phyloP scores from a whole-genome alignment of 2,329 filamentous ascomycete species.

The Nemania diffusa region DNA sequence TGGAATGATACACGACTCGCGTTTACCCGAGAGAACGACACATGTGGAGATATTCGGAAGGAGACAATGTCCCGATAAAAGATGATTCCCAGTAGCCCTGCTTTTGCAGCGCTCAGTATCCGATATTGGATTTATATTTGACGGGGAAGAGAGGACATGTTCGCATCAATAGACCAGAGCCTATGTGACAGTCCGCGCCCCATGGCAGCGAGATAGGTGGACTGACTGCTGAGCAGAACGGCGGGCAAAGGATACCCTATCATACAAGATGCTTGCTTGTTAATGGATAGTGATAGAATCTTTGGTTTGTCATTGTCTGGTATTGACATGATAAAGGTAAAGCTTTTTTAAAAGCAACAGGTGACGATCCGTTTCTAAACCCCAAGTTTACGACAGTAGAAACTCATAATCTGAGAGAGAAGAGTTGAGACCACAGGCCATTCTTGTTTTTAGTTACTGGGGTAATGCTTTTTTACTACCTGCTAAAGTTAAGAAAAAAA shows the following conservation, averaged over 20 bases:
- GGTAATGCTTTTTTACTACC: neutral
- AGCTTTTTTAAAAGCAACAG: conserved; percentile 5
- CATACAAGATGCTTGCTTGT: conserved; percentile 5
- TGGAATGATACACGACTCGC: conserved; percentile 37
- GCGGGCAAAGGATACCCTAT: conserved; percentile 13
- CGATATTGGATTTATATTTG: conserved; percentile 36
- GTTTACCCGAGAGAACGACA: conserved; percentile 33
- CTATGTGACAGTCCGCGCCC: conserved; percentile 24
- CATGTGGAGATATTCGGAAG: conserved; percentile 28
- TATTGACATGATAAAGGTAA: conserved; percentile 3
- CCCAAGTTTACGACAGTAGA: neutral
- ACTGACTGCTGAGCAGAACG: conserved; percentile 16
- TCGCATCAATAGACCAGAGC: conserved; percentile 34
- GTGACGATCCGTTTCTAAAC: neutral
- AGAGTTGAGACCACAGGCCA: neutral
- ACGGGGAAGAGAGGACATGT: conserved; percentile 28
- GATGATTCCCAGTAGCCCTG: conserved; percentile 26
- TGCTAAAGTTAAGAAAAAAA: neutral
- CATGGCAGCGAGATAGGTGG: conserved; percentile 9
- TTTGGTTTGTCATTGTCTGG: conserved; percentile 13
- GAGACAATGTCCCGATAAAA: conserved; percentile 38
- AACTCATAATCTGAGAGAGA: neutral
- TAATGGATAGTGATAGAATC: conserved; percentile 19
- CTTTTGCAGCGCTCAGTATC: conserved; percentile 30
- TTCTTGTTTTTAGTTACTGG: too few species aligned